Evolutionary conservation across 1,284 basidiomycete genomes (phyloP).

Genomic region (Austroboletus novae-zelandiae): DNA sequence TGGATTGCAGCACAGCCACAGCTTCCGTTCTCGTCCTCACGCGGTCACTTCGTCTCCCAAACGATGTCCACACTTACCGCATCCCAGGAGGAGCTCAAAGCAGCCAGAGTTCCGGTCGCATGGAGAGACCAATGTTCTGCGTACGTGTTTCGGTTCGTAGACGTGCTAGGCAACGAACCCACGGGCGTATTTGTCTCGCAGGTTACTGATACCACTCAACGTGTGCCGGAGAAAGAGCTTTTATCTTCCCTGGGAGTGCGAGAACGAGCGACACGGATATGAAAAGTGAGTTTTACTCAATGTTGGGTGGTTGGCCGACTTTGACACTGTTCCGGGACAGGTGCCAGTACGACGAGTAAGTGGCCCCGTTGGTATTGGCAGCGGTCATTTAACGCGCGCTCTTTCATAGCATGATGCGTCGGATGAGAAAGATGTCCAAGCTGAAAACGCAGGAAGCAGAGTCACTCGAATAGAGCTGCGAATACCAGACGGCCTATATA

Average conservation of each 20-base stretch:
- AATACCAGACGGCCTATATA: slow-evolving; percentile 15
- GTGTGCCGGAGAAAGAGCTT: slow-evolving; percentile 70
- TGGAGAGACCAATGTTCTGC: slow-evolving; percentile 93
- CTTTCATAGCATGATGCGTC: slow-evolving; percentile 66
- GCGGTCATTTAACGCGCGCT: slow-evolving; percentile 3
- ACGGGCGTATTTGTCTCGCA: slow-evolving; percentile 28
- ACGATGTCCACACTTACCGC: slow-evolving; percentile 78
- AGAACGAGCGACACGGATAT: slow-evolving; percentile 73
- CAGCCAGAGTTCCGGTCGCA: slow-evolving; percentile 71
- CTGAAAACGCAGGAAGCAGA: slow-evolving; percentile 66
- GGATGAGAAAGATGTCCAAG: slow-evolving; percentile 79
- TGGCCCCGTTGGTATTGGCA: slow-evolving; percentile 20
- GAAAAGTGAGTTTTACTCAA: slow-evolving; percentile 56
- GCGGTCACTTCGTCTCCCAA: slow-evolving; percentile 5
- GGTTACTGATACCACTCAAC: slow-evolving; percentile 84
- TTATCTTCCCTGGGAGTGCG: slow-evolving; percentile 83
- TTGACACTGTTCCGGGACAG: slow-evolving; percentile 35
- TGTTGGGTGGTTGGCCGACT: no score
- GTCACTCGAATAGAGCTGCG: slow-evolving; percentile 36
- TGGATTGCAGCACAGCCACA: slow-evolving; percentile 30
- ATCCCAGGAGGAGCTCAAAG: slow-evolving; percentile 81
- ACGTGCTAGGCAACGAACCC: background rate
- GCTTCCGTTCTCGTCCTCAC: slow-evolving; percentile 16
- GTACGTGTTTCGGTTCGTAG: slow-evolving; percentile 48
- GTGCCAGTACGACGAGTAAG: slow-evolving; percentile 90